Evolutionary conservation across 805 yeast species (phyloP).

Genomic region (Vanderwaltozyma yarrowii): DNA sequence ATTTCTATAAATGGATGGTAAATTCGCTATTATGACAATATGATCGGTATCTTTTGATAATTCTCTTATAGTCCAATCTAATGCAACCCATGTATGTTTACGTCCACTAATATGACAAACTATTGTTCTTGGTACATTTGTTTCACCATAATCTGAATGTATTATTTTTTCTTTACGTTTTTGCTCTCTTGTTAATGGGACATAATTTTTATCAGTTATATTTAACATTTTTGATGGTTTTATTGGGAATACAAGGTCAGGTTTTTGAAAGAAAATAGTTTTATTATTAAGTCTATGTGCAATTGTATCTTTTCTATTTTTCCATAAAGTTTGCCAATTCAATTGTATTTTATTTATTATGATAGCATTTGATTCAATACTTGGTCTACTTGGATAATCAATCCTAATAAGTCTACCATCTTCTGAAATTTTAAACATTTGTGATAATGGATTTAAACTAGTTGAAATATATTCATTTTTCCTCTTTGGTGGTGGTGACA

Average conservation of each 20-base stretch:
- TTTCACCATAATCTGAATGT: slow-evolving; percentile 15
- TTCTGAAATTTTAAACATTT: slow-evolving; percentile 18
- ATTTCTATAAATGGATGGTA: slow-evolving; percentile 14
- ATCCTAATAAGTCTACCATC: slow-evolving; percentile 27
- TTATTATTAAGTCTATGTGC: slow-evolving; percentile 14
- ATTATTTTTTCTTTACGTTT: slow-evolving; percentile 15
- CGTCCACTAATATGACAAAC: slow-evolving; percentile 62
- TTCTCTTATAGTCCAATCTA: slow-evolving; percentile 55
- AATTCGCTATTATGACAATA: slow-evolving; percentile 45
- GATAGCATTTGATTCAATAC: slow-evolving; percentile 22
- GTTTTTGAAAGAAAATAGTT: slow-evolving; percentile 11
- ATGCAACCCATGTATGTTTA: slow-evolving; percentile 71
- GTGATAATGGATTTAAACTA: slow-evolving; percentile 1
- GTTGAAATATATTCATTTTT: background rate
- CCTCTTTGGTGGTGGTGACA: slow-evolving; percentile 6
- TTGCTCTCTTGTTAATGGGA: slow-evolving; percentile 19
- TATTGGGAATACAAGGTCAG: slow-evolving; percentile 10
- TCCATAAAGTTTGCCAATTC: slow-evolving; percentile 19
- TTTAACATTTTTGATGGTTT: slow-evolving; percentile 2
- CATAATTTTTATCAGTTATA: slow-evolving; percentile 13
- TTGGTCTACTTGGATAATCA: slow-evolving; percentile 29
- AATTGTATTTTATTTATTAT: slow-evolving; percentile 19
- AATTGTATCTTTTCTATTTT: slow-evolving; percentile 8
- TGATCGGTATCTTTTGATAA: slow-evolving; percentile 57
- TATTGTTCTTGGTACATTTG: slow-evolving; percentile 36